Evolutionary conservation across 805 yeast species (phyloP).

Genomic region (Hagleromyces aurorensis): DNA sequence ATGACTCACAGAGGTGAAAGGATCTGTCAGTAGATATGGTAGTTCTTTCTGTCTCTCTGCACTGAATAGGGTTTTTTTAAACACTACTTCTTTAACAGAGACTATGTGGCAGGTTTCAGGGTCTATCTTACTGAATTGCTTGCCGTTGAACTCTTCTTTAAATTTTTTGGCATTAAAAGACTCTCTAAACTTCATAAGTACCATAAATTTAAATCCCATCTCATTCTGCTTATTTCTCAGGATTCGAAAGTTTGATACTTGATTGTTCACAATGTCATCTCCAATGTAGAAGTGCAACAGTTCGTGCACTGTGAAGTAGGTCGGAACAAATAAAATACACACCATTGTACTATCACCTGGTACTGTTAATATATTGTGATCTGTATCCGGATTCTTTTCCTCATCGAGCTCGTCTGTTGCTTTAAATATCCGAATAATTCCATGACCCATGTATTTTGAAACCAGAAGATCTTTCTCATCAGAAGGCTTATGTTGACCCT

Average conservation of each 20-base stretch:
- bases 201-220: constrained; percentile 55
- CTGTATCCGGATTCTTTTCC: constrained; percentile 2
- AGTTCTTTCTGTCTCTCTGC: constrained; percentile 32
- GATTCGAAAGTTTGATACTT: constrained; percentile 65
- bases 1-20: constrained; percentile 43
- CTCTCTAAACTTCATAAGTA: constrained; percentile 63
- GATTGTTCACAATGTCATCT: constrained; percentile 49
- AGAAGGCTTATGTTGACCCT: constrained; percentile 2
- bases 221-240: constrained; percentile 51
- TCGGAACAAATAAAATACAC: constrained; percentile 78
- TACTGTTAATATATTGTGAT: constrained; percentile 19
- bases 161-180: constrained; percentile 52
- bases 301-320: constrained; percentile 80
- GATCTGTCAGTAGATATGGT: constrained; percentile 67
- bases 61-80: constrained; percentile 29
- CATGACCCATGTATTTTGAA: constrained; percentile 64
- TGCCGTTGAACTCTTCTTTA: constrained; percentile 60
- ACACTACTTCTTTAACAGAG: constrained; percentile 51
- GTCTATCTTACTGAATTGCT: constrained; percentile 76
- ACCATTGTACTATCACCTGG: constrained; percentile 59
- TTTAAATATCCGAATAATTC: constrained; percentile 60
- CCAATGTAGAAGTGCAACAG: constrained; percentile 59
- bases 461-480: constrained; percentile 17
- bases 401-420: constrained; percentile 37
- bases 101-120: constrained; percentile 79